A percentile compares a stretch with the other conserved stretches of the same genome.
phyloP scores from a whole-genome alignment of 2,329 filamentous ascomycete species.

The Aaosphaeria pasadenensis region DNA sequence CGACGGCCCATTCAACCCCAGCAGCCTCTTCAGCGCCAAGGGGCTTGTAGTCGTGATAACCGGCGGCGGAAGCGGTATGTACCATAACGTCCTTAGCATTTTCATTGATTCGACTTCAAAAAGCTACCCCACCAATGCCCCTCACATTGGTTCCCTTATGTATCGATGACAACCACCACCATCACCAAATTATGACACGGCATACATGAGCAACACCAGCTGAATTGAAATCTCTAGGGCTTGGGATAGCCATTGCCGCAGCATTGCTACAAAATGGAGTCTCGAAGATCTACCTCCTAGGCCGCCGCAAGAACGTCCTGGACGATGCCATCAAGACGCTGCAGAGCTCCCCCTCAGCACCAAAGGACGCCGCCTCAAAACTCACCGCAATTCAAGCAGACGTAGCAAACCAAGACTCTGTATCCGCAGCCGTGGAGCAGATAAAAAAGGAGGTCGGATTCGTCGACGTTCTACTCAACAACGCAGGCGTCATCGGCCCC shows the following conservation, averaged over 20 bases:
- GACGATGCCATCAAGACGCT: conserved; percentile 38
- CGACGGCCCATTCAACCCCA: conserved; percentile 27
- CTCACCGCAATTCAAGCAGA: conserved; percentile 44
- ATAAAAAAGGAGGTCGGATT: conserved; percentile 44
- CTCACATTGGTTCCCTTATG: conserved; percentile 3
- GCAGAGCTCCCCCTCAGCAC: conserved; percentile 27
- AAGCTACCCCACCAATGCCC: not conserved
- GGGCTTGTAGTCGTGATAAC: conserved; percentile 41
- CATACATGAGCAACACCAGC: conserved; percentile 2
- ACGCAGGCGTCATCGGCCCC: conserved; percentile 50
- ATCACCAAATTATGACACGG: conserved; percentile 26
- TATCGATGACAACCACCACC: not conserved
- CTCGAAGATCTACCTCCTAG: conserved; percentile 45
- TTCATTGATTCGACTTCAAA: not conserved
- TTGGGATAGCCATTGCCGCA: conserved; percentile 40
- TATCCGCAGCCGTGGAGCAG: conserved; percentile 40
- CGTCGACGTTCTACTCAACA: conserved; percentile 53
- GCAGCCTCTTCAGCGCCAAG: conserved; percentile 39
- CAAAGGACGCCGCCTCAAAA: conserved; percentile 10
- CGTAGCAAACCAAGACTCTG: conserved; percentile 41
- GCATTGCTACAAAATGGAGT: conserved; percentile 42
- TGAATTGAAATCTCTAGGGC: conserved; percentile 19
- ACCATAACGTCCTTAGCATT: not conserved
- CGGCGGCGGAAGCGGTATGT: conserved; percentile 41
- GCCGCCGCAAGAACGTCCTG: conserved; percentile 41